phyloP scores from a whole-genome alignment of 495 filamentous ascomycete genomes.

The Evernia prunastri region DNA sequence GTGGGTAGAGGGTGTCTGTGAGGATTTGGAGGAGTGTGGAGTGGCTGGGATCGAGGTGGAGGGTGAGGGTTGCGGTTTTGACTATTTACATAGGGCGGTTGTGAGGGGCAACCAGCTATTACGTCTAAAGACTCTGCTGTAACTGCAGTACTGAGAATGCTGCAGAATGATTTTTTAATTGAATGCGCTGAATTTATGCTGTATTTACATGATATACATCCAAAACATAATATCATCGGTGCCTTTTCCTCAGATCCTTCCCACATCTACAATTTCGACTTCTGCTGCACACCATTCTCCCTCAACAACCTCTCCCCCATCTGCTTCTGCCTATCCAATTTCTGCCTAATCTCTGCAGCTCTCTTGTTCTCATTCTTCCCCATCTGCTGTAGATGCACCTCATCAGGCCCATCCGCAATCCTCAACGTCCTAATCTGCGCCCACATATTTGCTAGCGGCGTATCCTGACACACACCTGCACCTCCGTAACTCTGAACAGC shows the following conservation, averaged over 20 bases:
- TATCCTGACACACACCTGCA: slow-evolving; percentile 84
- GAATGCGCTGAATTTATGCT: neutral
- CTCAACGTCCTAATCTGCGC: slow-evolving; percentile 72
- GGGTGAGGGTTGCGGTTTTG: neutral
- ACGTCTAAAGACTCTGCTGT: neutral
- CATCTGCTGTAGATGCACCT: slow-evolving; percentile 89
- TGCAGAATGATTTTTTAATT: neutral
- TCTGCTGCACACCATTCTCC: slow-evolving; percentile 49
- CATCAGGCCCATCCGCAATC: slow-evolving; percentile 87
- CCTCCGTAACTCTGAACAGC: slow-evolving; percentile 83
- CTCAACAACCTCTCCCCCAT: slow-evolving; percentile 60
- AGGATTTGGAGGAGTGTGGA: neutral
- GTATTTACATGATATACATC: neutral
- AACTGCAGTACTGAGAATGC: neutral
- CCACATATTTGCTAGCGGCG: slow-evolving; percentile 83
- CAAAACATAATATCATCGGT: neutral
- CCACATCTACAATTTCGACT: slow-evolving; percentile 42
- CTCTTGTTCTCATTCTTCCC: slow-evolving; percentile 76
- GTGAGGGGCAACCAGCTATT: slow-evolving; percentile 14
- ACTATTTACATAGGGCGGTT: slow-evolving; percentile 11
- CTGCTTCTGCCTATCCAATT: slow-evolving; percentile 57
- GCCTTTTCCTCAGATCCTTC: neutral
- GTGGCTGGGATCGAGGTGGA: neutral
- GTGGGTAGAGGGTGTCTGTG: neutral
- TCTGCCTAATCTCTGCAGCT: slow-evolving; percentile 54